A percentile compares a stretch with the other conserved stretches of the same genome.
These are phyloP conservation scores for Penicillium carneum DNA, from an alignment of 2,329 filamentous ascomycete genomes.

Conservation along the genomic window DNA sequence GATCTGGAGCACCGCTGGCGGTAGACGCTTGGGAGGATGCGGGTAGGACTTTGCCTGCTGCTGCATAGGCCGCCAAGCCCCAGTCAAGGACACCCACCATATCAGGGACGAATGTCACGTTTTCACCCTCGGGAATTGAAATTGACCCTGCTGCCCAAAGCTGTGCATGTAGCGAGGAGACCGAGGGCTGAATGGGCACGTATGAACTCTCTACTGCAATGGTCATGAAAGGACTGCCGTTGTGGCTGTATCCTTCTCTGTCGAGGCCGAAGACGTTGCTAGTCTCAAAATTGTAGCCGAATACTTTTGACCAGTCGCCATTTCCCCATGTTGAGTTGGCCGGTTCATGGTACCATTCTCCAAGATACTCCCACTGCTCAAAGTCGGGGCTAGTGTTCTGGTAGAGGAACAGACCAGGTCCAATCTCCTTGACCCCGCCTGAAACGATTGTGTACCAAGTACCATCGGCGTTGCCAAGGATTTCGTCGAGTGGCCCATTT, in stretches of 20 bases:
- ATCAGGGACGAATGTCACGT: background rate
- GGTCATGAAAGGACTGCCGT: background rate
- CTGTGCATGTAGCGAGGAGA: background rate
- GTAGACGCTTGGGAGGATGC: background rate
- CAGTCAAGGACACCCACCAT: background rate
- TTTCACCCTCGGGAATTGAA: background rate
- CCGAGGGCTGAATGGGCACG: background rate
- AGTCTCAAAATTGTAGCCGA: constrained; percentile 5
- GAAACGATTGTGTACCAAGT: background rate
- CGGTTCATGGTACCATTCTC: background rate
- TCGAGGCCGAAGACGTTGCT: background rate
- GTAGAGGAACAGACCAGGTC: background rate
- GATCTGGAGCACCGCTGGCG: background rate
- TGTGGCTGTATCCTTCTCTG: background rate
- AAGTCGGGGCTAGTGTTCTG: background rate
- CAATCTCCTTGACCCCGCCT: background rate
- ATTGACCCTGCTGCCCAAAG: background rate
- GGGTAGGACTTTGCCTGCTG: background rate
- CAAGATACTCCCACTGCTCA: background rate
- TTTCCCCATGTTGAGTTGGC: constrained; percentile 1
- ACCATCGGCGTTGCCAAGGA: background rate
- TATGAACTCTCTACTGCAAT: background rate
- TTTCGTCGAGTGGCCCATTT: background rate
- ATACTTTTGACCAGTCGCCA: background rate
- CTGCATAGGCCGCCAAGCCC: background rate